These are phyloP conservation scores for Tuber magnatum DNA, from an alignment of 495 filamentous ascomycete genomes.

Conservation along the genomic window DNA sequence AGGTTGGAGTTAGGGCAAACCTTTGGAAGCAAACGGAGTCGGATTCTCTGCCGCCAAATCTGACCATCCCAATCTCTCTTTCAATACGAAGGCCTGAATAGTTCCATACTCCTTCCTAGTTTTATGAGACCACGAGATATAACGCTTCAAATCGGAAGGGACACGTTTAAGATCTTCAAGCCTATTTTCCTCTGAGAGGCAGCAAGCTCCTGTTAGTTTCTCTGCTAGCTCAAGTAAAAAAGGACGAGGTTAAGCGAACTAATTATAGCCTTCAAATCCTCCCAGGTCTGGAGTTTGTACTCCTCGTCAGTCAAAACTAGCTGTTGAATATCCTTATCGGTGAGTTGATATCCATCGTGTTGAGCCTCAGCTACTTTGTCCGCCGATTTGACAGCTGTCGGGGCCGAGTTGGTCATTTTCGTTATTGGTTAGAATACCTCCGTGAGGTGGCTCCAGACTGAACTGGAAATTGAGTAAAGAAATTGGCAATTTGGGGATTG, in stretches of 20 bases:
- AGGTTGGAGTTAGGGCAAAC: constrained; percentile 13
- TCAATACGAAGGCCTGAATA: constrained; percentile 68
- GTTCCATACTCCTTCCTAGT: constrained; percentile 66
- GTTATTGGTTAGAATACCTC: not conserved
- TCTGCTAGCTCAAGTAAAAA: not conserved
- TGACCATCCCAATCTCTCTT: constrained; percentile 66
- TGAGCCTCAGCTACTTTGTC: constrained; percentile 22
- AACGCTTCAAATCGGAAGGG: constrained; percentile 75
- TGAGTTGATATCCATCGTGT: constrained; percentile 46
- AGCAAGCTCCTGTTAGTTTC: constrained; percentile 9
- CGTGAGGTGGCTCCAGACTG: not conserved
- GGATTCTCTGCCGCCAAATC: constrained; percentile 37
- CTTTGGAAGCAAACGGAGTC: constrained; percentile 32
- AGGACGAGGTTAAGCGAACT: constrained; percentile 46
- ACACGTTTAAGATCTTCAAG: constrained; percentile 70
- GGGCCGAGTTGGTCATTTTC: not conserved
- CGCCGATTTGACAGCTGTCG: not conserved
- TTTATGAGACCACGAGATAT: constrained; percentile 67
- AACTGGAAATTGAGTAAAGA: not conserved
- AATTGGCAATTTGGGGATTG: not conserved
- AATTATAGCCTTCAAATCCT: constrained; percentile 59
- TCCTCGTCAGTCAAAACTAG: constrained; percentile 64
- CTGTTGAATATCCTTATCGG: constrained; percentile 58
- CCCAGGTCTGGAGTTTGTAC: constrained; percentile 61
- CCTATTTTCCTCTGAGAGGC: constrained; percentile 51